A percentile compares a stretch with the other conserved stretches of the same genome.
These are phyloP conservation scores for Arctium lappa DNA, from an alignment of 129 eudicot genomes.

Conservation along the genomic window DNA sequence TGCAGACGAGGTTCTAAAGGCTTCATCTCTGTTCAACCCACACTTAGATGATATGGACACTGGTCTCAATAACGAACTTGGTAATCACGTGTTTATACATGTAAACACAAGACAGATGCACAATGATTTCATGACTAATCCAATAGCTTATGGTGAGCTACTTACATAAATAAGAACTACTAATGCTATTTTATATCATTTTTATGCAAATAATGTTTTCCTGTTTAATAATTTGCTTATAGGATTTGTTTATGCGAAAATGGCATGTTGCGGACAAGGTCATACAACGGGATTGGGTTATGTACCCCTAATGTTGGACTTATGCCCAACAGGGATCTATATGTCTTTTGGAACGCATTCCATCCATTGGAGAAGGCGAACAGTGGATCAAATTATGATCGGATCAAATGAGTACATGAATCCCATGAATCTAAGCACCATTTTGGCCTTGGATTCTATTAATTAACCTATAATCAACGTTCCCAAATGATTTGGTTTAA, in stretches of 20 bases:
- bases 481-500: too few species aligned
- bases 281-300: background rate
- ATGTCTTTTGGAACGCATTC: too few species aligned
- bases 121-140: conserved; percentile 34
- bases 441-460: conserved; percentile 32
- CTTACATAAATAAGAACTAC: background rate
- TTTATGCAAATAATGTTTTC: too few species aligned
- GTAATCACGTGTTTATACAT: conserved; percentile 38
- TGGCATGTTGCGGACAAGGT: too few species aligned
- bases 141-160: background rate
- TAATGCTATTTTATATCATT: too few species aligned
- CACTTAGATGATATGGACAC: conserved; percentile 51
- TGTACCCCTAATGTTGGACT: conserved; percentile 48
- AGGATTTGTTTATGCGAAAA: too few species aligned
- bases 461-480: background rate
- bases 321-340: conserved; percentile 37
- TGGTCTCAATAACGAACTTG: conserved; percentile 51
- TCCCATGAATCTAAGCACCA: conserved; percentile 27
- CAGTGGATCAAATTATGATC: conserved; percentile 34
- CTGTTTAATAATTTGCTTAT: background rate
- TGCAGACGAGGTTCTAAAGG: conserved; percentile 52
- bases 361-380: conserved; percentile 32
- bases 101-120: conserved; percentile 32
- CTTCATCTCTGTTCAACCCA: conserved; percentile 61
- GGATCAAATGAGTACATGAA: conserved; percentile 42